Percentiles rank a stretch among this genome's conserved stretches.
Evolutionary conservation across 192 early-diverging fungal species (phyloP).

Genomic region (Umbelopsis sp.): DNA sequence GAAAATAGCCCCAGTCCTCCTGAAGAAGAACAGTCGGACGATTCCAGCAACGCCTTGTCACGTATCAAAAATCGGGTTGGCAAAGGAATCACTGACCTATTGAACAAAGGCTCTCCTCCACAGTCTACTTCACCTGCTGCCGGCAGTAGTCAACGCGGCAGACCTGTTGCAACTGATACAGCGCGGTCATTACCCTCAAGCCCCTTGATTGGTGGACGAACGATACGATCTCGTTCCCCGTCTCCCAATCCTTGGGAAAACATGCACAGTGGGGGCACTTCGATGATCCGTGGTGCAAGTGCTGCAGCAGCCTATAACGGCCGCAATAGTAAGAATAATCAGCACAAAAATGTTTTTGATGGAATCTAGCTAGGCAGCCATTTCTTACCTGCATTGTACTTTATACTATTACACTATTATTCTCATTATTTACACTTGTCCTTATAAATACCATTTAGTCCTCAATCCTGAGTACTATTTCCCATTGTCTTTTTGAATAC

Average conservation of each 20-base stretch:
- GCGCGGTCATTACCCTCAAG: not conserved
- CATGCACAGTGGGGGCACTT: not conserved
- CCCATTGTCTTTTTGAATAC: no score
- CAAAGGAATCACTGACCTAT: not conserved
- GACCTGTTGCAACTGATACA: not conserved
- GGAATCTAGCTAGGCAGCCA: not conserved
- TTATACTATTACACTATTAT: not conserved
- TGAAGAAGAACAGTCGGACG: not conserved
- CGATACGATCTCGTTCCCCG: not conserved
- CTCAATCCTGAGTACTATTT: no score
- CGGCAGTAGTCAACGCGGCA: not conserved
- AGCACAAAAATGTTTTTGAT: constrained; percentile 2
- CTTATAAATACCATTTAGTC: not conserved
- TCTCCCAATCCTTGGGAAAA: constrained; percentile 13
- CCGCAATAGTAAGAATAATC: not conserved
- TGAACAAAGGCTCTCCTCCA: constrained; percentile 4
- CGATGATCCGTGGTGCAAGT: not conserved
- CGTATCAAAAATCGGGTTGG: constrained; percentile 3
- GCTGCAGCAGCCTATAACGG: not conserved
- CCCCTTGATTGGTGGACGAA: not conserved
- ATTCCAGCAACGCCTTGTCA: not conserved
- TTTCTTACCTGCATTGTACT: not conserved
- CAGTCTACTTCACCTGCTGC: not conserved
- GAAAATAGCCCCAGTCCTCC: not conserved
- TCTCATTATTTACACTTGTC: not conserved